Percentiles rank a stretch among this genome's conserved stretches.
Conservation (phyloP, 768 basidiomycete genomes). For the Xerocomus brunneocitrinus region DNA sequence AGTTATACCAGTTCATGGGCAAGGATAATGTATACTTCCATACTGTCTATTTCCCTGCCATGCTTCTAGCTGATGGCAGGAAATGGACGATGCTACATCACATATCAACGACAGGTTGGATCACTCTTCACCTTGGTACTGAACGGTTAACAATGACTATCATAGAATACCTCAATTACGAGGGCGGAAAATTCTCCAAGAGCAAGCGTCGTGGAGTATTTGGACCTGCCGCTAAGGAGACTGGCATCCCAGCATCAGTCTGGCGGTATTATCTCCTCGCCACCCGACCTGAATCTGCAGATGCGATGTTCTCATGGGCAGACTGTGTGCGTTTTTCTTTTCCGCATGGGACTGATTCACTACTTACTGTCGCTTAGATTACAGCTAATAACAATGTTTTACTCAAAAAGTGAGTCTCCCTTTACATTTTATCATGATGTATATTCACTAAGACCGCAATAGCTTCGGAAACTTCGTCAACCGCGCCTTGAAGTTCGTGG, state of each 20-base stretch:
- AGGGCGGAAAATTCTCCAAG: conserved; percentile 98
- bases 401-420: conserved; percentile 72
- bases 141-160: background rate
- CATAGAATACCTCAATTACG: conserved; percentile 94
- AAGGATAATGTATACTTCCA: conserved; percentile 99
- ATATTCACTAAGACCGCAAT: background rate
- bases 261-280: conserved; percentile 97
- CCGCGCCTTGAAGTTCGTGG: conserved; percentile 86
- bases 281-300: conserved; percentile 87
- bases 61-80: conserved; percentile 83
- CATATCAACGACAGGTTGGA: conserved; percentile 87
- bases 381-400: conserved; percentile 90
- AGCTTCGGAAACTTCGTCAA: conserved; percentile 99
- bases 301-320: conserved; percentile 95
- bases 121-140: background rate
- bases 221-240: conserved; percentile 89
- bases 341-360: background rate
- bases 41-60: conserved; percentile 89
- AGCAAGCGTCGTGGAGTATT: conserved; percentile 96
- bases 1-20: conserved; percentile 98
- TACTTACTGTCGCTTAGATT: conserved; percentile 46
- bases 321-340: conserved; percentile 63
- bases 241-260: conserved; percentile 88
- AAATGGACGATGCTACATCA: conserved; percentile 94
- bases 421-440: background rate